These are phyloP conservation scores for Patellifolia procumbens DNA, from an alignment of 179 eudicot species.

Conservation along the genomic window DNA sequence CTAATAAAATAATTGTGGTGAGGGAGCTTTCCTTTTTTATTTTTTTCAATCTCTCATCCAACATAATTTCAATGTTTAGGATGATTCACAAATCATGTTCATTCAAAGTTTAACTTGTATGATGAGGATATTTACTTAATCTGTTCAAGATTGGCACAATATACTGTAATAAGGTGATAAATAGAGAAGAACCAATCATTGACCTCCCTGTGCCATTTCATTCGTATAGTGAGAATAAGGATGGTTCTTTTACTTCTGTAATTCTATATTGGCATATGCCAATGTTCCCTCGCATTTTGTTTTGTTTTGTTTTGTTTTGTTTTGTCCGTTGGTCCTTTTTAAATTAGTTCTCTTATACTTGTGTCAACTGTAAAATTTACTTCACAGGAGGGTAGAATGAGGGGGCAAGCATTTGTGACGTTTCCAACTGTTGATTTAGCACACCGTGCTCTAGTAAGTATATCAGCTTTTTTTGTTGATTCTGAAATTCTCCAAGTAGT, in stretches of 20 bases:
- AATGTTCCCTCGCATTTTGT: background rate
- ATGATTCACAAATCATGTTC: too few relatives aligned
- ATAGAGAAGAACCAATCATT: background rate
- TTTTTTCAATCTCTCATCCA: too few relatives aligned
- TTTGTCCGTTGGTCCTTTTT: background rate
- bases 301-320: background rate
- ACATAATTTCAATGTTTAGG: too few relatives aligned
- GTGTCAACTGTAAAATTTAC: background rate
- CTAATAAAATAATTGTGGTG: too few relatives aligned
- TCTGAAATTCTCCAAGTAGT: background rate
- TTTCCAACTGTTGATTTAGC: conserved; percentile 89
- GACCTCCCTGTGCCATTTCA: too few relatives aligned
- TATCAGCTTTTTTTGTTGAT: background rate
- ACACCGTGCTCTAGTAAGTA: conserved; percentile 72
- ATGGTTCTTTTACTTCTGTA: background rate
- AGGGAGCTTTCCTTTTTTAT: too few relatives aligned
- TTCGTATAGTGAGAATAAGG: too few relatives aligned
- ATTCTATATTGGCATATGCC: background rate
- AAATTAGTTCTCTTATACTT: background rate
- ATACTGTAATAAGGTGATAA: too few relatives aligned
- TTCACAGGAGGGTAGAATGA: conserved; percentile 94
- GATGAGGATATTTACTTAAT: too few relatives aligned
- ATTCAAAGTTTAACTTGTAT: too few relatives aligned
- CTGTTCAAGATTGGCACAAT: too few relatives aligned
- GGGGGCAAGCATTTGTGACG: conserved; percentile 98